These are phyloP conservation scores for Umbelopsis sp. DNA, from an alignment of 192 early-diverging fungal genomes.

Conservation along the genomic window DNA sequence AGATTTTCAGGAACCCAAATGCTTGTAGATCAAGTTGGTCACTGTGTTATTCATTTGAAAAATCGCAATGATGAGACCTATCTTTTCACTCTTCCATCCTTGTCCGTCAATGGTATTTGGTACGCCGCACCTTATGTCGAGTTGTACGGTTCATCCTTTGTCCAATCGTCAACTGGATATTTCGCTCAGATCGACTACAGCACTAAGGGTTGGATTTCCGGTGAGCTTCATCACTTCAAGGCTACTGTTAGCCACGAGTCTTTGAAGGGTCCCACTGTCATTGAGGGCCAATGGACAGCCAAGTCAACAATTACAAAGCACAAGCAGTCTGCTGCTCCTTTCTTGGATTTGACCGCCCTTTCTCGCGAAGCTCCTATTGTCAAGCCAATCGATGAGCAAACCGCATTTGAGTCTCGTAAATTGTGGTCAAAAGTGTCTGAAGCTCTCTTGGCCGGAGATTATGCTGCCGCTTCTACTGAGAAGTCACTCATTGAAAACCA, in stretches of 20 bases:
- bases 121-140: constrained; percentile 55
- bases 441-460: constrained; percentile 68
- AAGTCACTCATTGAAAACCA: constrained; percentile 73
- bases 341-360: constrained; percentile 63
- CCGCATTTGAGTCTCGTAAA: constrained; percentile 64
- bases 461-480: constrained; percentile 64
- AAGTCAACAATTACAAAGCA: constrained; percentile 59
- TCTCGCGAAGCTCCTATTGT: constrained; percentile 61
- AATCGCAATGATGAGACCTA: constrained; percentile 64
- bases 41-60: constrained; percentile 65
- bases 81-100: constrained; percentile 71
- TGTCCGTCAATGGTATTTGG: constrained; percentile 77
- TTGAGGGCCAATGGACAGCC: constrained; percentile 73
- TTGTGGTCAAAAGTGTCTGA: constrained; percentile 73
- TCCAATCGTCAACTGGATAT: constrained; percentile 63
- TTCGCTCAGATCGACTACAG: constrained; percentile 71
- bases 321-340: constrained; percentile 49
- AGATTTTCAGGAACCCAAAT: constrained; percentile 75
- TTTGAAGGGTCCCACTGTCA: constrained; percentile 33
- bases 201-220: constrained; percentile 77
- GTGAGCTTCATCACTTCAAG: constrained; percentile 80
- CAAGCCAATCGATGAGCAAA: constrained; percentile 60
- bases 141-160: constrained; percentile 62
- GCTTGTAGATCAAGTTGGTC: constrained; percentile 78
- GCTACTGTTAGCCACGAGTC: constrained; percentile 39